Evolutionary conservation across 345 rosid species (phyloP).

Genomic region (Trapa incisa): DNA sequence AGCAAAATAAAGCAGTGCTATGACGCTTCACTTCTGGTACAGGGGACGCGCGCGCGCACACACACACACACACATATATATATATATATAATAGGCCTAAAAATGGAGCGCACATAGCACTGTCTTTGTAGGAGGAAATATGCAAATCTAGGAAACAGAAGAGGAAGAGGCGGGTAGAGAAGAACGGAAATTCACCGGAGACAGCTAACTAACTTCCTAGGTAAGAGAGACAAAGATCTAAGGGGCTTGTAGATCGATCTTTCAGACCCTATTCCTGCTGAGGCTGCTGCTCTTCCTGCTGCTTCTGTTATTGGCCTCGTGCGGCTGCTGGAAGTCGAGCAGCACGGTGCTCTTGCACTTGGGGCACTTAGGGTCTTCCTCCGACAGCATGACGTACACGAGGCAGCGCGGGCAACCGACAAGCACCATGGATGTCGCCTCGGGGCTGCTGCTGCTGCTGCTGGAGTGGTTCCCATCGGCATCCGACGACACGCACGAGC

Average conservation of each 20-base stretch:
- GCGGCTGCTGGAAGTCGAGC: conserved; percentile 47
- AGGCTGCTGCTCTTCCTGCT: conserved; percentile 14
- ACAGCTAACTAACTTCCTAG: conserved; percentile 8
- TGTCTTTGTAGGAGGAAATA: conserved; percentile 9
- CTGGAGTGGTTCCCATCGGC: conserved; percentile 22
- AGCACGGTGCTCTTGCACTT: conserved; percentile 85
- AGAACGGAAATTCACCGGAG: neutral
- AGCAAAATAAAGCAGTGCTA: conserved; percentile 28
- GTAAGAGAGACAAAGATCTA: neutral
- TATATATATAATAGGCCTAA: conserved; percentile 3
- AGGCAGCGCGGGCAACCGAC: conserved; percentile 89
- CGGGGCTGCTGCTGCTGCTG: conserved; percentile 50
- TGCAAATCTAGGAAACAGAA: neutral
- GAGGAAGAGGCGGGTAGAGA: neutral
- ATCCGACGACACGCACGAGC: conserved; percentile 89
- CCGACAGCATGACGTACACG: conserved; percentile 88
- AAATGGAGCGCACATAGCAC: conserved; percentile 64
- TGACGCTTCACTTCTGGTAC: conserved; percentile 25
- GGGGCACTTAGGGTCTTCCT: conserved; percentile 73
- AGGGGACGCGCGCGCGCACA: neutral
- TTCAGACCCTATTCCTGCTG: conserved; percentile 26
- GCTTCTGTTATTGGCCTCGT: conserved; percentile 24
- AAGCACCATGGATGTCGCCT: conserved; percentile 78
- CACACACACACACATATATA: neutral
- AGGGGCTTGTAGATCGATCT: neutral